Evolutionary conservation across 2,329 filamentous ascomycete species (phyloP), one percentile per base, ranked within the genome.

Genomic region (Didymella keratinophila): DNA sequence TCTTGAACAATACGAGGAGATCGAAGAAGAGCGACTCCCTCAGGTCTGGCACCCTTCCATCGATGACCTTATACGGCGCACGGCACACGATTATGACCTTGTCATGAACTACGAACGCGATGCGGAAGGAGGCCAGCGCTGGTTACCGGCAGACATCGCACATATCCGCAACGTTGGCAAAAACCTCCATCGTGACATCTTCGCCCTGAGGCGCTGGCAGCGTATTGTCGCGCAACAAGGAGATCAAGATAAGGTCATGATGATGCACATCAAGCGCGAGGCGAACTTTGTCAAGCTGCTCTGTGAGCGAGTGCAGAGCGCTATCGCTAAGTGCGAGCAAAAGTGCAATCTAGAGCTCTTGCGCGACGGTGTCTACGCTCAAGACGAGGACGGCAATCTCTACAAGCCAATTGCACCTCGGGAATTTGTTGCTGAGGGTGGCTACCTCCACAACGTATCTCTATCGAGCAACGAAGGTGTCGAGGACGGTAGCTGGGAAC

Each of bases 41-140:
- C 56, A 58, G 9, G 46, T 61, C 32, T 65, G 64, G 58, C 36
- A 56, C 20, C 28, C 49, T 6, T 39, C 47, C 1, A 50, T 64
- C 10, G 58, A 65, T n/a, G 18, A 39, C 5, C 59, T 69, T 14
- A 60, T 65, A 3, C 23, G 49, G 18, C 65, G 64, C 37, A 69
- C 66, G 2, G 7, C 59, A 5, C 61, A 61, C 37, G 66, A 64
- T 42, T 67, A 65, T 48, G 58, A 65, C n/a, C 56, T 71, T 10
- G 56, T 70, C 16, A 37, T 64, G 34, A 50, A 58, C 37, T 69
- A 69, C 46, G 18, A 52, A 7, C 58, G 59, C 21, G 61, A 67
- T 18, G 62, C 56, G 1, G 30, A 51, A 25, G 61, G 52, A n/a
- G 68, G 68, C 3, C 49, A 45, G 46, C 64, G 68, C 49, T 69